A percentile compares a stretch with the other conserved stretches of the same genome.
These are phyloP conservation scores for Diplodia corticola DNA, from an alignment of 2,329 filamentous ascomycete species.

Conservation along the genomic window DNA sequence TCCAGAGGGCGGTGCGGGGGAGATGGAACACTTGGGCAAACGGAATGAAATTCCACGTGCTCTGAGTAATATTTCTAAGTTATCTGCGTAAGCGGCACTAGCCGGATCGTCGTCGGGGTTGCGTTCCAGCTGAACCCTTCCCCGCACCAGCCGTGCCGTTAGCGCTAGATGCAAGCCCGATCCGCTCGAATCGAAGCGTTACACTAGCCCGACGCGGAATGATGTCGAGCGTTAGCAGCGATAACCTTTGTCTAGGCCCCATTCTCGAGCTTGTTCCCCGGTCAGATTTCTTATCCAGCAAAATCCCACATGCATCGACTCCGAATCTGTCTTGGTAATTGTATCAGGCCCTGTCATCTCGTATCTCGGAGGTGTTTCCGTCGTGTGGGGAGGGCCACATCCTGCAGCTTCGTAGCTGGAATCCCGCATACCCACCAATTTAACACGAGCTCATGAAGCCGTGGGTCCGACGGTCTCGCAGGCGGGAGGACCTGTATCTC, in stretches of 20 bases:
- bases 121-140: neutral
- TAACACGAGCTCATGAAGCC: neutral
- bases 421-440: neutral
- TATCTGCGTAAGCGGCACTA: neutral
- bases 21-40: neutral
- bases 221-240: neutral
- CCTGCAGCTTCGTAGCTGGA: neutral
- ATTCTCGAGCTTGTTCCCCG: neutral
- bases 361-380: neutral
- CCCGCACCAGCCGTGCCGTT: neutral
- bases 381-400: neutral
- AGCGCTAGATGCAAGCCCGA: neutral
- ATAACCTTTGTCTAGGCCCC: neutral
- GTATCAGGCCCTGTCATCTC: neutral
- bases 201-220: neutral
- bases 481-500: too few species aligned
- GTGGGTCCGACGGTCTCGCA: neutral
- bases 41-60: neutral
- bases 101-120: neutral
- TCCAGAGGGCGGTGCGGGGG: neutral
- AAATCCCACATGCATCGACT: neutral
- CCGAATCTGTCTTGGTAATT: neutral
- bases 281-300: too few species aligned
- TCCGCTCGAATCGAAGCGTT: neutral
- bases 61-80: neutral